Conservation (phyloP, 2,329 filamentous ascomycete genomes). For the Fusarium clavum region DNA sequence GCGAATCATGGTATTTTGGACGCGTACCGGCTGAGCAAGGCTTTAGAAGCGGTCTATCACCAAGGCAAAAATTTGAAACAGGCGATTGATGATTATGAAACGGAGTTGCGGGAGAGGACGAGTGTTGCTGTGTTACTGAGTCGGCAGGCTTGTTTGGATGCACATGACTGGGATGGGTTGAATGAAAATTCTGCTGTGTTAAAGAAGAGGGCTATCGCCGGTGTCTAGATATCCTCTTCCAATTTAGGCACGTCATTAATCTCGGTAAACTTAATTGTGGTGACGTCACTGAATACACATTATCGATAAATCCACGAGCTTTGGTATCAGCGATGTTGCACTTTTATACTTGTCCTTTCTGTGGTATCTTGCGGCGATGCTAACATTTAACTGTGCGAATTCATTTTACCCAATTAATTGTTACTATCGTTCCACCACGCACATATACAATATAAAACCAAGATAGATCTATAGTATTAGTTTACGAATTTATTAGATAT, state of each 20-base stretch:
- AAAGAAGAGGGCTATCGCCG: slow-evolving; percentile 5
- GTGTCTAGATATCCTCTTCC: background rate
- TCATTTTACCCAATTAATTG: too few species aligned
- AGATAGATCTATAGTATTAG: too few species aligned
- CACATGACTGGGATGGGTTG: slow-evolving; percentile 5
- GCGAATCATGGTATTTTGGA: slow-evolving; percentile 13
- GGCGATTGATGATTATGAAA: slow-evolving; percentile 1
- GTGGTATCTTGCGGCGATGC: too few species aligned
- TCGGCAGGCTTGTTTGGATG: slow-evolving; percentile 17
- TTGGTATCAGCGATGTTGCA: too few species aligned
- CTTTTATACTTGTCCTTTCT: too few species aligned
- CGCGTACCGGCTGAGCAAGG: background rate
- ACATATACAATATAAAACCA: too few species aligned
- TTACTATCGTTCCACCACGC: too few species aligned
- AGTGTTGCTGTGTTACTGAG: slow-evolving; percentile 10
- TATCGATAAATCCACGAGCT: too few species aligned
- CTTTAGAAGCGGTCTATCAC: background rate
- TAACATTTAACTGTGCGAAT: too few species aligned
- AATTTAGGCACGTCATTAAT: background rate
- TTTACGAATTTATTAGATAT: too few species aligned
- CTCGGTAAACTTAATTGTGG: background rate
- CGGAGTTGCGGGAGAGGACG: slow-evolving; percentile 1
- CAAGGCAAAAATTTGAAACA: background rate
- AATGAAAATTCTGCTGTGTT: slow-evolving; percentile 15
- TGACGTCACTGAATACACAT: background rate